phyloP scores from a whole-genome alignment of 441 rosid genomes.

The Hypseocharis bilobata region DNA sequence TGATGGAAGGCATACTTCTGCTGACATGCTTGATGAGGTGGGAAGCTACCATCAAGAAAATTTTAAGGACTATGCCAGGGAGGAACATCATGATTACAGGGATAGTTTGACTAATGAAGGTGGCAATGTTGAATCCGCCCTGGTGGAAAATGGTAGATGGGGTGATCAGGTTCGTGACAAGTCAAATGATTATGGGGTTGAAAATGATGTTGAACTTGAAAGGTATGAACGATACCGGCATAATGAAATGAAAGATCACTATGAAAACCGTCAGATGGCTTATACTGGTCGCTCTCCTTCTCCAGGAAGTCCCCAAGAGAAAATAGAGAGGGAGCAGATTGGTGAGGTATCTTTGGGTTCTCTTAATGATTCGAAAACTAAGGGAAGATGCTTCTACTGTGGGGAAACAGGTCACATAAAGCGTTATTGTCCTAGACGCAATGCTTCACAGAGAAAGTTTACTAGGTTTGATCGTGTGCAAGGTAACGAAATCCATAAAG shows the following conservation, averaged over 20 bases:
- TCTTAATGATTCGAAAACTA: constrained; percentile 15
- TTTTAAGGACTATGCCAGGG: constrained; percentile 13
- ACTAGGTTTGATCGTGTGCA: constrained; percentile 18
- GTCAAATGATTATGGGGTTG: constrained; percentile 21
- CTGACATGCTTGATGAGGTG: constrained; percentile 20
- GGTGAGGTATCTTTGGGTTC: constrained; percentile 18
- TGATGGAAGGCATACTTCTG: constrained; percentile 17
- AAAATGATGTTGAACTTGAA: constrained; percentile 27
- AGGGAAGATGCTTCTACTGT: constrained; percentile 28
- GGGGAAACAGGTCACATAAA: constrained; percentile 36
- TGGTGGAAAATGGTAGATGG: constrained; percentile 34
- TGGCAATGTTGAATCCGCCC: constrained; percentile 18
- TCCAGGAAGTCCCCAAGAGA: constrained; percentile 20
- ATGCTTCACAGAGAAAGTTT: constrained; percentile 19
- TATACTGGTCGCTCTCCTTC: constrained; percentile 22
- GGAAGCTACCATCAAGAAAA: constrained; percentile 4
- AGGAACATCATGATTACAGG: constrained; percentile 20
- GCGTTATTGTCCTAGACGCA: constrained; percentile 28
- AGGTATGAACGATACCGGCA: constrained; percentile 26
- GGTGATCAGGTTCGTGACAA: constrained; percentile 25
- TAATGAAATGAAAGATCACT: constrained; percentile 22
- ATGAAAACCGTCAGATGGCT: constrained; percentile 17
- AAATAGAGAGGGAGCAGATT: constrained; percentile 3
- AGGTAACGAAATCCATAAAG: constrained; percentile 18
- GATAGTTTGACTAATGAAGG: constrained; percentile 24